Percentiles rank a stretch among this genome's conserved stretches.
phyloP scores from a whole-genome alignment of 805 yeast genomes.

The Ogataea pini region DNA sequence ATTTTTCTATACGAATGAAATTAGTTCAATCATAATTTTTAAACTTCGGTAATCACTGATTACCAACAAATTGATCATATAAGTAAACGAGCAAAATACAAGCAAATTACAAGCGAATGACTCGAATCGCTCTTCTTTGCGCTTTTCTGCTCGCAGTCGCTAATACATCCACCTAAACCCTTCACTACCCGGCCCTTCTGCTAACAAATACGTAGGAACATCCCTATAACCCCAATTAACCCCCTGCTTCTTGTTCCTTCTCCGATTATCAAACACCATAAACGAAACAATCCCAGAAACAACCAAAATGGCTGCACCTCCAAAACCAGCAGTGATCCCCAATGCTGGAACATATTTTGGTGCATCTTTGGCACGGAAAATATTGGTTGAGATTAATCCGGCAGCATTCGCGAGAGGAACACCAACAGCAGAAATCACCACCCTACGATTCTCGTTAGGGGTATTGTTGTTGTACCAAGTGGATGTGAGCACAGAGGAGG shows the following conservation, averaged over 20 bases:
- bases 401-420: constrained; percentile 59
- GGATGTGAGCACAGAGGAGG: constrained; percentile 50
- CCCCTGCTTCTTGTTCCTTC: constrained; percentile 43
- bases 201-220: constrained; percentile 43
- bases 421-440: constrained; percentile 48
- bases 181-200: constrained; percentile 48
- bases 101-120: too few species aligned
- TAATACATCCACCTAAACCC: constrained; percentile 19
- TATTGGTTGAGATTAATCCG: constrained; percentile 54
- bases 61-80: too few species aligned
- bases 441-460: constrained; percentile 47
- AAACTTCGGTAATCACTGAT: too few species aligned
- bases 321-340: constrained; percentile 47
- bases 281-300: constrained; percentile 23
- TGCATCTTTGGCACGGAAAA: constrained; percentile 51
- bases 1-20: too few species aligned
- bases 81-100: too few species aligned
- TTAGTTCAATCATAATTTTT: too few species aligned
- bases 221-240: constrained; percentile 40
- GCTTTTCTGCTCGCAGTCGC: too few species aligned
- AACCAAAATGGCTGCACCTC: constrained; percentile 44
- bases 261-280: constrained; percentile 45
- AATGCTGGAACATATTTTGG: constrained; percentile 56
- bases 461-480: constrained; percentile 54
- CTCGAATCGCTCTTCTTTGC: too few species aligned